Conservation (phyloP, 345 rosid species). For the Kandelia obovata region DNA sequence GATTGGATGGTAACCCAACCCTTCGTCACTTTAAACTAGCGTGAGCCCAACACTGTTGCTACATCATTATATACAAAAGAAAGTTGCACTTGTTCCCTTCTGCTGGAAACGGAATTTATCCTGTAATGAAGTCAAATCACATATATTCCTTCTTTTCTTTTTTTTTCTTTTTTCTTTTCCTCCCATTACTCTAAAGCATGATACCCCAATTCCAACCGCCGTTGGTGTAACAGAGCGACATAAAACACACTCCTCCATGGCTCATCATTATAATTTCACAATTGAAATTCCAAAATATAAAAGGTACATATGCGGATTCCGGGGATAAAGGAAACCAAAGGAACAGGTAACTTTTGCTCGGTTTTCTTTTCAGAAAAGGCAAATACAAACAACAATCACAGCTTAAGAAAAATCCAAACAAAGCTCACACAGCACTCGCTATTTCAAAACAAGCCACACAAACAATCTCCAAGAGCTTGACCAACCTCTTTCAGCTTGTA, state of each 20-base stretch:
- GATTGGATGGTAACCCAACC: conserved; percentile 37
- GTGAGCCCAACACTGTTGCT: neutral
- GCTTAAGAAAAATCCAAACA: conserved; percentile 18
- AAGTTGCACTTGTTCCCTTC: no score
- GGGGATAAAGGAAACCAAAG: no score
- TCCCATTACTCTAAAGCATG: no score
- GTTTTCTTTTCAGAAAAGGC: neutral
- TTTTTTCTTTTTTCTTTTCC: no score
- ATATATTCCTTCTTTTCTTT: no score
- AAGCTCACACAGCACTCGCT: conserved; percentile 27
- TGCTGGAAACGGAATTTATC: neutral
- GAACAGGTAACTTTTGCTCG: neutral
- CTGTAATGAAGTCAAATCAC: no score
- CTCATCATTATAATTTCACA: conserved; percentile 9
- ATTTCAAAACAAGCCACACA: conserved; percentile 24
- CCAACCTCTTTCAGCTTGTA: conserved; percentile 31
- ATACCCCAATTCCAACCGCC: no score
- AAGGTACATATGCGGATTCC: no score
- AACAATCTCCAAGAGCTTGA: conserved; percentile 17
- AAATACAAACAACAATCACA: conserved; percentile 19
- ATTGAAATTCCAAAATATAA: conserved; percentile 2
- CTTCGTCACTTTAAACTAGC: conserved; percentile 35
- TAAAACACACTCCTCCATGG: conserved; percentile 2
- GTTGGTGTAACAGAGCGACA: neutral
- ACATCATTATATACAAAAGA: no score